Conservation (phyloP, 2,329 filamentous ascomycete species). For the Fusarium graminum region DNA sequence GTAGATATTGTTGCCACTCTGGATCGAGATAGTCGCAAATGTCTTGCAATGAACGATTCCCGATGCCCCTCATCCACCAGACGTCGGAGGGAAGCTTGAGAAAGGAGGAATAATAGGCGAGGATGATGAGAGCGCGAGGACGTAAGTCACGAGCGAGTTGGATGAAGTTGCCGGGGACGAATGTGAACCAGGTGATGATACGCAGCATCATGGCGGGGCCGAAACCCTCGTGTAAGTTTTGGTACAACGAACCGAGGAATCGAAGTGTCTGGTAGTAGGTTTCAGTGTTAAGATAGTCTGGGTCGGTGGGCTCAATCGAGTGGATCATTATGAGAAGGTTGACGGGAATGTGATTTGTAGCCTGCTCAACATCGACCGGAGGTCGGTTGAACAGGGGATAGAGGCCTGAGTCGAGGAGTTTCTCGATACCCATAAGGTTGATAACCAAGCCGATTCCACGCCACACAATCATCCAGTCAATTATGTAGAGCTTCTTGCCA, state of each 20-base stretch:
- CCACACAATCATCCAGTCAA: constrained; percentile 70
- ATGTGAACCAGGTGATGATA: constrained; percentile 67
- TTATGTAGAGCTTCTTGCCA: constrained; percentile 61
- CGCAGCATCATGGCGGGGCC: constrained; percentile 61
- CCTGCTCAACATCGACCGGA: constrained; percentile 59
- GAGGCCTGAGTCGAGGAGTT: constrained; percentile 58
- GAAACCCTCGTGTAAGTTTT: constrained; percentile 61
- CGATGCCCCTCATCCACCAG: constrained; percentile 67
- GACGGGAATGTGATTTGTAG: constrained; percentile 59
- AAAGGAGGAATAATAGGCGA: constrained; percentile 67
- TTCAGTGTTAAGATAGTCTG: constrained; percentile 56
- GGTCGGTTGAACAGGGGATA: constrained; percentile 64
- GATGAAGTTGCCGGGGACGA: constrained; percentile 60
- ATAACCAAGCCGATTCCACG: constrained; percentile 65
- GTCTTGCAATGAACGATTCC: constrained; percentile 60
- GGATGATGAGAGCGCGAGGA: constrained; percentile 63
- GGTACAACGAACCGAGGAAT: constrained; percentile 66
- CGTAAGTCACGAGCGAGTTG: constrained; percentile 57
- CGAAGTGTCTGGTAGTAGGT: constrained; percentile 62
- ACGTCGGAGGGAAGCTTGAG: constrained; percentile 57
- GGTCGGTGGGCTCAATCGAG: constrained; percentile 58
- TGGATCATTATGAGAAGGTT: constrained; percentile 64
- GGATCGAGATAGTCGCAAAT: constrained; percentile 57
- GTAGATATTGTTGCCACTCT: constrained; percentile 58
- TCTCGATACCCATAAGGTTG: constrained; percentile 49